Conservation (phyloP, 1,284 basidiomycete species). For the Clitocybe nebularis region DNA sequence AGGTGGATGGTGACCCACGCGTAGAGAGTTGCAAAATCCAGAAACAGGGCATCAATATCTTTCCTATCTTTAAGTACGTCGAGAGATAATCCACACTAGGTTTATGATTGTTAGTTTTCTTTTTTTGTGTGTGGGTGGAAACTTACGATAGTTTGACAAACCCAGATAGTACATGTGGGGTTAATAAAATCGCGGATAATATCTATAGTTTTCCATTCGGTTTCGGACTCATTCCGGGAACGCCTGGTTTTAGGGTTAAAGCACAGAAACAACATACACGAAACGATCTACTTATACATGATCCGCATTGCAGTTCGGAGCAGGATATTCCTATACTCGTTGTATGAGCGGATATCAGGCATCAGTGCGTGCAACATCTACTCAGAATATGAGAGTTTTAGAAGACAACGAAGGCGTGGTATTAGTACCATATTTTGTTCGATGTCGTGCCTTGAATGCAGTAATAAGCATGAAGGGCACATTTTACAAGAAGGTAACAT, state of each 20-base stretch:
- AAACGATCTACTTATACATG: no score
- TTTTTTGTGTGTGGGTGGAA: no score
- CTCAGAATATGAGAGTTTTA: background rate
- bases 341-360: conserved; percentile 17
- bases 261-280: no score
- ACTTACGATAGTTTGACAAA: conserved; percentile 16
- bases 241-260: no score
- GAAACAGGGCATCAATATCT: no score
- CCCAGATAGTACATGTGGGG: conserved; percentile 17
- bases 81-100: background rate
- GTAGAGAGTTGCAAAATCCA: no score
- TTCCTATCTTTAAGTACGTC: no score
- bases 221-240: no score
- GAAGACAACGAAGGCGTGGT: background rate
- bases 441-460: conserved; percentile 10
- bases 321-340: no score
- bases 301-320: no score
- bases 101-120: no score
- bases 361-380: conserved; percentile 17
- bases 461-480: background rate
- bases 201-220: conserved; percentile 7
- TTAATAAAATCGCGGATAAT: conserved; percentile 15
- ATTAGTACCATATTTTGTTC: conserved; percentile 16
- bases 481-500: conserved; percentile 4
- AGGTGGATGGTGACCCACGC: no score